Base-by-base conservation (phyloP, 2,329 filamentous ascomycete genomes). In the Orbilia quercus region DNA sequence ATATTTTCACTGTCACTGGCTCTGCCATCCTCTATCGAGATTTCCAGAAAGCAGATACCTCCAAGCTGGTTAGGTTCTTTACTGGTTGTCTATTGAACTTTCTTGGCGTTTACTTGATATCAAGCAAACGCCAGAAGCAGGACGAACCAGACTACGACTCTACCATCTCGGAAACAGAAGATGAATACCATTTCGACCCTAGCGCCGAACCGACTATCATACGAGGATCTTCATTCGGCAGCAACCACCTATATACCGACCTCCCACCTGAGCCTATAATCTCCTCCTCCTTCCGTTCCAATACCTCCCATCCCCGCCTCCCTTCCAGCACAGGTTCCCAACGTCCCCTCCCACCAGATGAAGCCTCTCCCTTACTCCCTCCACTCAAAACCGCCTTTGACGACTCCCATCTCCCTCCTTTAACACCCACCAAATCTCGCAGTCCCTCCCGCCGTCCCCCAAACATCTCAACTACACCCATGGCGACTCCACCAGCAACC, bases 21-120 rank as follows among this genome's bases (percentile, higher is more conserved):
- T 97, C 93, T 78, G 94, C 94, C 0, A 85, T 99, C 7, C 82
- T 99, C 4, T 99, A 98, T 80, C 89, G 94, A 54, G 95, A 99
- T 80, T 99, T 99, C 78, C 91, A 98, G 80, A 89, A 90, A 44
- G 91, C 91, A 6, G 90, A 88, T 0, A 82, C 85, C 28, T 85
- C 88, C 51, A 90, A 91, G 78, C 91, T 91, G 1, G 82, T 84
- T 65, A 96, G 96, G 78, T 99, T 99, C 79, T 82, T 96, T 11
- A 91, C 91, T 20, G 95, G 95, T 38, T 99, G 95, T 81, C 84
- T 91, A 2, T 82, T 99, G 75, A 99, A 95, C 0, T 99, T 99
- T 80, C 88, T 94, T 71, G 95, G 95, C 7, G 95, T 99, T n/a
- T 98, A 95, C 81, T 86, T 97, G 76, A 97, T 99, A 79, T 98